Evolutionary conservation across 169 alveolate genomes (phyloP).

Genomic region (Eimeria praecox): DNA sequence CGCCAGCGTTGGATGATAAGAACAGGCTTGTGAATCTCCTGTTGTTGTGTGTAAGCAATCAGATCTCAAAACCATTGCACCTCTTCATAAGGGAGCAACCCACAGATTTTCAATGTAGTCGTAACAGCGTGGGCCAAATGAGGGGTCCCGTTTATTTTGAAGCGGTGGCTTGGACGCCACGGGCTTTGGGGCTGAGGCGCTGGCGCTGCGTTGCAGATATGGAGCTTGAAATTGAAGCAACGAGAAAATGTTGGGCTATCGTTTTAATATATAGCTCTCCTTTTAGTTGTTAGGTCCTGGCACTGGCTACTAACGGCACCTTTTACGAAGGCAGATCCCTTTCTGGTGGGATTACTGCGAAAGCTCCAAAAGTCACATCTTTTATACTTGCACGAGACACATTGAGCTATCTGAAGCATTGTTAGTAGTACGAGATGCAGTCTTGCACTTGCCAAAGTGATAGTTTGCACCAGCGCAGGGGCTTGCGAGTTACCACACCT

Average conservation of each 20-base stretch:
- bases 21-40: background rate
- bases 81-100: background rate
- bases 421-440: slow-evolving; percentile 1
- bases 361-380: background rate
- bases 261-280: background rate
- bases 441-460: background rate
- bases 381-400: background rate
- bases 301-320: background rate
- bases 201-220: background rate
- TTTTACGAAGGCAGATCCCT: background rate
- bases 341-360: background rate
- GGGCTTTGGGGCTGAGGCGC: slow-evolving; percentile 14
- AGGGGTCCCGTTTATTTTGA: background rate
- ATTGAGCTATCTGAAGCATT: background rate
- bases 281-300: background rate
- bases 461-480: background rate
- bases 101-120: background rate
- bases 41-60: background rate
- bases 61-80: background rate
- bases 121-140: background rate
- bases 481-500: background rate
- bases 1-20: background rate
- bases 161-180: background rate
- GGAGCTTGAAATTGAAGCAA: background rate
- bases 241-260: background rate